These are phyloP conservation scores for Pelargonium nanum DNA, from an alignment of 345 rosid species.

Conservation along the genomic window DNA sequence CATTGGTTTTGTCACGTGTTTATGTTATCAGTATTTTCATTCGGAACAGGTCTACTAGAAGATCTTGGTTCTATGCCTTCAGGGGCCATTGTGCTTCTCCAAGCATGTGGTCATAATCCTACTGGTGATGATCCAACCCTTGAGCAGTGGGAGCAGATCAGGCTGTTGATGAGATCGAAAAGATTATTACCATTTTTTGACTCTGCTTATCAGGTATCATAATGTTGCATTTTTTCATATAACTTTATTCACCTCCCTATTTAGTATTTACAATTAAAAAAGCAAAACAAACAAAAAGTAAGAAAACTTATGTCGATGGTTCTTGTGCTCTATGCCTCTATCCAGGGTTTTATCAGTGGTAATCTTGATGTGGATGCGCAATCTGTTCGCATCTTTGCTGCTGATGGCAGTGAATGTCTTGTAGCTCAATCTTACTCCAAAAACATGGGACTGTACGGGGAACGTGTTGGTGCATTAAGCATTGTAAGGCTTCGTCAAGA, in stretches of 20 bases:
- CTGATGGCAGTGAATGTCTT: slow-evolving; percentile 45
- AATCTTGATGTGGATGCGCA: slow-evolving; percentile 37
- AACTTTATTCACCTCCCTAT: not conserved
- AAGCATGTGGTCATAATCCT: slow-evolving; percentile 43
- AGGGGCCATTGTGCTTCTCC: slow-evolving; percentile 43
- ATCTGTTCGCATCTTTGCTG: slow-evolving; percentile 40
- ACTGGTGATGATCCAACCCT: slow-evolving; percentile 43
- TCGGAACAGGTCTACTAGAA: slow-evolving; percentile 30
- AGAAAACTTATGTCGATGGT: not conserved
- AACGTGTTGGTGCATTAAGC: slow-evolving; percentile 47
- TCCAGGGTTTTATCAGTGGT: slow-evolving; percentile 41
- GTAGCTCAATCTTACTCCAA: slow-evolving; percentile 42
- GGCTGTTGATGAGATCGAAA: slow-evolving; percentile 31
- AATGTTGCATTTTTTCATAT: not conserved
- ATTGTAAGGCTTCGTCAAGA: slow-evolving; percentile 22
- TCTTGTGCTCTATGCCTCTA: not conserved
- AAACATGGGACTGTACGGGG: slow-evolving; percentile 53
- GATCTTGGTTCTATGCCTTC: slow-evolving; percentile 37
- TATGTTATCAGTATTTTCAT: not conserved
- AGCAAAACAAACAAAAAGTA: not conserved
- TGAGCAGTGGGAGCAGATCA: slow-evolving; percentile 45
- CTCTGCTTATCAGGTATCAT: slow-evolving; percentile 40
- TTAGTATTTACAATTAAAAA: no score
- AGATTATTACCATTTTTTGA: slow-evolving; percentile 40
- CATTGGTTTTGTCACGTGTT: not conserved